Percentiles rank a stretch among this genome's conserved stretches.
Evolutionary conservation across 192 early-diverging fungal genomes (phyloP).

Genomic region (Backusella tuberculispora): DNA sequence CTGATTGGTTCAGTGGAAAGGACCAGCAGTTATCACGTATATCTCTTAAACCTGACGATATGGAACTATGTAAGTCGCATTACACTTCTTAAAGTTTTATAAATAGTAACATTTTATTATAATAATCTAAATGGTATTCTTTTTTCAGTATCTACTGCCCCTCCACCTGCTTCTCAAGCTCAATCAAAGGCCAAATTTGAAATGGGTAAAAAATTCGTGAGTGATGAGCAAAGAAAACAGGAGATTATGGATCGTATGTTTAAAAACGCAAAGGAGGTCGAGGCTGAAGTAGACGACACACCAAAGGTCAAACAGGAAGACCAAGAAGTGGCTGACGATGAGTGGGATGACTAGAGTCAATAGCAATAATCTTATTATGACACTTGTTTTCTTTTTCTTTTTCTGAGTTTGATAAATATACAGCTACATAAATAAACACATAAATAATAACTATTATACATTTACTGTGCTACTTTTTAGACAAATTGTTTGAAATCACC

Average conservation of each 20-base stretch:
- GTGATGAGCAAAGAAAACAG: constrained; percentile 35
- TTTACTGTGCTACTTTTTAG: no score
- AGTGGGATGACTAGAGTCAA: constrained; percentile 38
- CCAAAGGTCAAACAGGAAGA: constrained; percentile 19
- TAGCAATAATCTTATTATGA: no score
- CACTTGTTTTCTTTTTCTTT: background rate
- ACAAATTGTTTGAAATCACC: no score
- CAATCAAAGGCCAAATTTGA: constrained; percentile 40
- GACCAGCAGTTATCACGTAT: constrained; percentile 17
- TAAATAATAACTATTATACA: no score
- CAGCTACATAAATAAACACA: no score
- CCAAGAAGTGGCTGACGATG: constrained; percentile 42
- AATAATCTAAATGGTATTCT: background rate
- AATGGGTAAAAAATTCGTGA: constrained; percentile 34
- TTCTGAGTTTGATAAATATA: background rate
- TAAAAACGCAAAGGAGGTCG: constrained; percentile 36
- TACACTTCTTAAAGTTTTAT: background rate
- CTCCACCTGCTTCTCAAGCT: constrained; percentile 26
- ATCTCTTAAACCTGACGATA: constrained; percentile 35
- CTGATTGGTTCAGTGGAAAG: constrained; percentile 61
- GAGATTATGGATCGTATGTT: constrained; percentile 45
- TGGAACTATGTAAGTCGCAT: constrained; percentile 35
- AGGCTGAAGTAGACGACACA: constrained; percentile 19
- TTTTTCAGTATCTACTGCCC: constrained; percentile 32
- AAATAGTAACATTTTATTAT: background rate